phyloP scores from a whole-genome alignment of 208 protist species.

The Trypanosoma mega region DNA sequence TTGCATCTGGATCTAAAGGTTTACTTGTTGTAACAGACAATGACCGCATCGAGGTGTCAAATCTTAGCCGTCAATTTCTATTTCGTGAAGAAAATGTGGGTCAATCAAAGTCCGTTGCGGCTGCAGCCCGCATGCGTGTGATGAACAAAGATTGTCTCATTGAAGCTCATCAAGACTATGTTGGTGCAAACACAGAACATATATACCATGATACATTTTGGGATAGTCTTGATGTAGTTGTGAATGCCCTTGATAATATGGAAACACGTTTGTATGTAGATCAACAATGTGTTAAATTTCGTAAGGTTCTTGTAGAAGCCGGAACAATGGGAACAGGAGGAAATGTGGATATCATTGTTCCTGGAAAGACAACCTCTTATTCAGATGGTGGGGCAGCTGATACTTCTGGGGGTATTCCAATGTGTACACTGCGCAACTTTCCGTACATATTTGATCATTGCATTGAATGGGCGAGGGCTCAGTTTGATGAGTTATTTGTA shows the following conservation, averaged over 20 bases:
- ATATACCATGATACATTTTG: constrained; percentile 97
- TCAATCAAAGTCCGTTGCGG: constrained; percentile 95
- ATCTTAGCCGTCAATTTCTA: constrained; percentile 99
- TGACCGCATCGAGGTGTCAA: constrained; percentile 99
- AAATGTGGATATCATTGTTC: constrained; percentile 98
- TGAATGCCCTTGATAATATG: constrained; percentile 99
- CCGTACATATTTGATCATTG: constrained; percentile 99
- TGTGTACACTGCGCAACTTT: constrained; percentile 99
- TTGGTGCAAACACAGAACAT: constrained; percentile 96
- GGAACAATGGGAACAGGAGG: constrained; percentile 99
- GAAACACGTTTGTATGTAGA: constrained; percentile 97
- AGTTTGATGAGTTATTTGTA: constrained; percentile 93
- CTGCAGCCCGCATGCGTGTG: constrained; percentile 82
- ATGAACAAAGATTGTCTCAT: constrained; percentile 96
- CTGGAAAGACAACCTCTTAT: constrained; percentile 98
- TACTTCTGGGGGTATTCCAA: constrained; percentile 97
- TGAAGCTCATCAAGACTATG: constrained; percentile 81
- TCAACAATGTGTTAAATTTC: constrained; percentile 93
- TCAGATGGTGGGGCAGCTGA: constrained; percentile 94
- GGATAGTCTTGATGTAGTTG: constrained; percentile 92
- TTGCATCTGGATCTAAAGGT: constrained; percentile 81
- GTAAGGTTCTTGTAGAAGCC: constrained; percentile 98
- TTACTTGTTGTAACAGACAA: constrained; percentile 98
- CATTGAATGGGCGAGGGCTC: constrained; percentile 95
- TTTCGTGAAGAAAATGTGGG: constrained; percentile 97